Evolutionary conservation across 2,329 filamentous ascomycete species (phyloP).

Genomic region (Canariomyces notabilis): DNA sequence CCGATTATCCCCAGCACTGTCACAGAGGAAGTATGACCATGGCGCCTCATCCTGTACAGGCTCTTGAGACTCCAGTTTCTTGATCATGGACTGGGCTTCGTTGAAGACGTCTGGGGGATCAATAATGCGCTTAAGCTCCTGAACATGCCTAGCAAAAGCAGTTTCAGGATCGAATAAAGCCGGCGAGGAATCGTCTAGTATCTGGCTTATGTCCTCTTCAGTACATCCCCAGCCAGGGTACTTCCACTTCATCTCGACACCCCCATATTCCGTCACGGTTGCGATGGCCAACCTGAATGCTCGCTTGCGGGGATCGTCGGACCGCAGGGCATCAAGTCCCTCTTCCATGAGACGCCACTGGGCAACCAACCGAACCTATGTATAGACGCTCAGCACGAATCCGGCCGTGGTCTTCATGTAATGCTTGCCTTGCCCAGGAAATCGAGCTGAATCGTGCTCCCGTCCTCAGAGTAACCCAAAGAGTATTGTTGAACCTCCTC

Average conservation of each 20-base stretch:
- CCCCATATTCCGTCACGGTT: slow-evolving; percentile 5
- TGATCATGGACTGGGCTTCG: neutral
- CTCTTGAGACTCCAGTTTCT: neutral
- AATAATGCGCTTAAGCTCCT: slow-evolving; percentile 2
- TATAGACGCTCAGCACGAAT: neutral
- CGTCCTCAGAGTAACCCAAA: slow-evolving; percentile 12
- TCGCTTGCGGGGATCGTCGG: neutral
- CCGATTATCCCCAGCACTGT: neutral
- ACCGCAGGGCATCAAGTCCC: slow-evolving; percentile 2
- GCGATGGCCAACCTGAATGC: slow-evolving; percentile 7
- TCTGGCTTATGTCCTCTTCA: neutral
- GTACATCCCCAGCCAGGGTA: slow-evolving; percentile 6
- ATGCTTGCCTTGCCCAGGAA: slow-evolving; percentile 19
- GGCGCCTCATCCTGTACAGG: neutral
- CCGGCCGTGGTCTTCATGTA: no score
- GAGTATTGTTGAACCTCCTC: slow-evolving; percentile 16
- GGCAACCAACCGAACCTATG: slow-evolving; percentile 3
- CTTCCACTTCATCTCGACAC: slow-evolving; percentile 4
- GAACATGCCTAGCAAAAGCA: neutral
- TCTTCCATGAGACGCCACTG: slow-evolving; percentile 6
- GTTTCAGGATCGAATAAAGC: neutral
- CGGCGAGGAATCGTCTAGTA: neutral
- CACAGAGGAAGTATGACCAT: slow-evolving; percentile 7
- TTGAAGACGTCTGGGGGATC: neutral
- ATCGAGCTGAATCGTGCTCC: neutral